Evolutionary conservation across 306 rosid genomes (phyloP), one percentile per base, ranked within the genome.

Genomic region (Gleditsia sinensis): DNA sequence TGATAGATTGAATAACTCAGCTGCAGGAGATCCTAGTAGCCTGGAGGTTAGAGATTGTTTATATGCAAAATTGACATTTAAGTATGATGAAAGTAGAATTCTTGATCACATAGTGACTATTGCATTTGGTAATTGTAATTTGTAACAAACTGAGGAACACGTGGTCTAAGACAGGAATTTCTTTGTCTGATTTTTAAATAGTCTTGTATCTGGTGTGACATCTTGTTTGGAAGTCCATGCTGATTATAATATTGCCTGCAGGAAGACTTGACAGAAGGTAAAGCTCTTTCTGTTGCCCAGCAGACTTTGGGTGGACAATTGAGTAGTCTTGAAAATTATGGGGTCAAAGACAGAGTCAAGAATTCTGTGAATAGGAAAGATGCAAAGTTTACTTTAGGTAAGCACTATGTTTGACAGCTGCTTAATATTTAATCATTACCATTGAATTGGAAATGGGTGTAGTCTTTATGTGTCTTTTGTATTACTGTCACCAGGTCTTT

Each of bases 321-420:
- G 57, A 30, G 60, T 66, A 50, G 40, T 32, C 51, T 9, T 63
- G 50, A 57, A 60, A 70, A 23, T 45, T 34, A 2, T 36, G 81
- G 57, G 46, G 72, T 58, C 75, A 71, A 76, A 65, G 77, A 78
- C 64, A 63, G 40, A 20, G 78, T 7, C 36, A 78, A 55, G 62
- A 70, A 70, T 64, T 72, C 75, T n/a, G 23, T 51, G 54, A 55
- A 46, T 54, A 64, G 58, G 23, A 80, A 74, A 68, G 71, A 53
- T 67, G 78, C 79, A 71, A 67, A 69, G 65, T 68, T 48, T 74
- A 75, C 75, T 74, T 67, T 70, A 64, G 95, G 98, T 92, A 83
- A 82, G 81, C 55, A 69, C 69, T 17, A 55, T 59, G 20, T 75
- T 32, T 57, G 11, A 19, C 49, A 48, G 32, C 51, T 81, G 72